Evolutionary conservation across 441 rosid genomes (phyloP).

Genomic region (Pelargonium citronellum): DNA sequence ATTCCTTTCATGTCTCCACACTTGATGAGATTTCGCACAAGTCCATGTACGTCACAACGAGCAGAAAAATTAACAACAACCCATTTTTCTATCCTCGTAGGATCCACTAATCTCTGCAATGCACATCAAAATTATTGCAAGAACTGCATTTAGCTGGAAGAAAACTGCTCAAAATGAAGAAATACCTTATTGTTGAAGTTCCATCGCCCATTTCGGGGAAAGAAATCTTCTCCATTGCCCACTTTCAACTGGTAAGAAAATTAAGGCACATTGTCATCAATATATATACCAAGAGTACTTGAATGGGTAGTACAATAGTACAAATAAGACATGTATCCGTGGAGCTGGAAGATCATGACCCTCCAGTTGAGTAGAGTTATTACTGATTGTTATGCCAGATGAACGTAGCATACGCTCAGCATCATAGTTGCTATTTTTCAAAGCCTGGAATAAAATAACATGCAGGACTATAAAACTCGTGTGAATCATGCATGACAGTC

Average conservation of each 20-base stretch:
- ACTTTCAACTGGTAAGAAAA: constrained; percentile 45
- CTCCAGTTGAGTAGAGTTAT: constrained; percentile 55
- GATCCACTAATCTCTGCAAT: constrained; percentile 62
- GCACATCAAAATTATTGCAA: constrained; percentile 8
- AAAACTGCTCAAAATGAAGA: constrained; percentile 8
- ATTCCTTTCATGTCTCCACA: constrained; percentile 63
- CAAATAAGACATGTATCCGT: not conserved
- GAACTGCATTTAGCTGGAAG: no score
- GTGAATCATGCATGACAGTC: not conserved
- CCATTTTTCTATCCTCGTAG: constrained; percentile 56
- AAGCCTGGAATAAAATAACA: constrained; percentile 39
- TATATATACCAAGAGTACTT: not conserved
- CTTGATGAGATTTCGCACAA: constrained; percentile 42
- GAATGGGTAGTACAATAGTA: not conserved
- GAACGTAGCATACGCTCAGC: constrained; percentile 58
- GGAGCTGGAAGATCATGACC: constrained; percentile 73
- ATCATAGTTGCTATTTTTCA: constrained; percentile 49
- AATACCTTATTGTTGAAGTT: constrained; percentile 67
- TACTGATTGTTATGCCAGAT: constrained; percentile 58
- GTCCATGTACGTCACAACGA: constrained; percentile 48
- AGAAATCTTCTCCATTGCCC: constrained; percentile 62
- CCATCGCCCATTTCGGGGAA: constrained; percentile 72
- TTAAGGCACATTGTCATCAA: not conserved
- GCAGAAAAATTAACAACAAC: constrained; percentile 71
- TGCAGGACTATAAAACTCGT: not conserved